Percentiles rank a stretch among this genome's conserved stretches.
Conservation (phyloP, 306 rosid species). For the Pyrus communis region DNA sequence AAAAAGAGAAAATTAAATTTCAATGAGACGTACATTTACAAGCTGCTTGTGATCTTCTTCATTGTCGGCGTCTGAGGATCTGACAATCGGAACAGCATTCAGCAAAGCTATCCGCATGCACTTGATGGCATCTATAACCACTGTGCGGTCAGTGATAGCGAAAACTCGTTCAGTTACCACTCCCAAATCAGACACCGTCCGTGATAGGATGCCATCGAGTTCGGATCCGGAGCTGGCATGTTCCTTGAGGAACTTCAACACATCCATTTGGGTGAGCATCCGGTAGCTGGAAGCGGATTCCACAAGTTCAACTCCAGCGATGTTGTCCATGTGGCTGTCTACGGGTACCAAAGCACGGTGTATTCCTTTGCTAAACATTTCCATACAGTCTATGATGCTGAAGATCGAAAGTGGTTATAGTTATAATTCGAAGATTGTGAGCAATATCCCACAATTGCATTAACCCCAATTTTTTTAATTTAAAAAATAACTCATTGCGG, state of each 20-base stretch:
- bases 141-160: conserved; percentile 66
- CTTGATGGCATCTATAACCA: conserved; percentile 53
- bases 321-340: conserved; percentile 44
- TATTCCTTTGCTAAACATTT: conserved; percentile 87
- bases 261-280: conserved; percentile 83
- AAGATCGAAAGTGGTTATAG: neutral
- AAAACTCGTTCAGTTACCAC: conserved; percentile 48
- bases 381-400: conserved; percentile 82
- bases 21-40: conserved; percentile 30
- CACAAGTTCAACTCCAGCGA: conserved; percentile 56
- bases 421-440: no score
- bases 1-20: no score
- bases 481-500: no score
- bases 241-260: conserved; percentile 48
- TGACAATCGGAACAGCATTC: conserved; percentile 73
- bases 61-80: conserved; percentile 19
- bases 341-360: conserved; percentile 72
- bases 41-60: conserved; percentile 55
- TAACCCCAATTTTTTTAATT: no score
- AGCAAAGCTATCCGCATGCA: conserved; percentile 55
- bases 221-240: conserved; percentile 10
- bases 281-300: conserved; percentile 63
- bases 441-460: no score
- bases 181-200: conserved; percentile 38
- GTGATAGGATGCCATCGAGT: conserved; percentile 18